A percentile compares a stretch with the other conserved stretches of the same genome.
phyloP scores from a whole-genome alignment of 2,329 filamentous ascomycete species.

The Fusarium palustre region DNA sequence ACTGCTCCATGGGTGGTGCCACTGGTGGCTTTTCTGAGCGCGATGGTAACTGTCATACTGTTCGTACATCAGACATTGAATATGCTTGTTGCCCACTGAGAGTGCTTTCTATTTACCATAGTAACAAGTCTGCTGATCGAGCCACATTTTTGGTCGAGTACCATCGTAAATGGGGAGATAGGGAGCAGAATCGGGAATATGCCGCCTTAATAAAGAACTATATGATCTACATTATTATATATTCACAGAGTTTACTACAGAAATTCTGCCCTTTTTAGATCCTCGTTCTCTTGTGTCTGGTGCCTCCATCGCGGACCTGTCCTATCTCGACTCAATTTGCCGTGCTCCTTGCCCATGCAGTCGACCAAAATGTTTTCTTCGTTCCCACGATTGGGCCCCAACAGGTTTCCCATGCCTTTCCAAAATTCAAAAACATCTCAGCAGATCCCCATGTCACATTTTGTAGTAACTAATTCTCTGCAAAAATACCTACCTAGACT shows the following conservation, averaged over 20 bases:
- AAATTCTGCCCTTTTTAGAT: background rate
- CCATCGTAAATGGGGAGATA: background rate
- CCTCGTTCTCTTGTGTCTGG: background rate
- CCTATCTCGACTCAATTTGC: too few species aligned
- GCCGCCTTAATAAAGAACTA: background rate
- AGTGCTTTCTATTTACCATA: background rate
- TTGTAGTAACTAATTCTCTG: background rate
- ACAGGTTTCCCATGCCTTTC: background rate
- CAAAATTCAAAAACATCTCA: background rate
- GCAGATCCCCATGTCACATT: accelerated
- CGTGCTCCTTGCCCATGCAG: background rate
- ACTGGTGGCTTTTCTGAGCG: background rate
- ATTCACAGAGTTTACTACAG: background rate
- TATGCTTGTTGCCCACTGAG: too few species aligned
- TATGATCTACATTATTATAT: background rate
- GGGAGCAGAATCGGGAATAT: background rate
- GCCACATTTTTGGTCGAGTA: background rate
- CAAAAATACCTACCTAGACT: too few species aligned
- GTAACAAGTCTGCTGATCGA: background rate
- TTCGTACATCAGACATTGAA: background rate
- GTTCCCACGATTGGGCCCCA: background rate
- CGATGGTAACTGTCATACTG: background rate
- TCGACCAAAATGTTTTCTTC: background rate
- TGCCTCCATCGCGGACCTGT: background rate
- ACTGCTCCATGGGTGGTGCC: background rate